Base-by-base conservation (phyloP, 2,329 filamentous ascomycete genomes). In the Aspergillus luchuensis region DNA sequence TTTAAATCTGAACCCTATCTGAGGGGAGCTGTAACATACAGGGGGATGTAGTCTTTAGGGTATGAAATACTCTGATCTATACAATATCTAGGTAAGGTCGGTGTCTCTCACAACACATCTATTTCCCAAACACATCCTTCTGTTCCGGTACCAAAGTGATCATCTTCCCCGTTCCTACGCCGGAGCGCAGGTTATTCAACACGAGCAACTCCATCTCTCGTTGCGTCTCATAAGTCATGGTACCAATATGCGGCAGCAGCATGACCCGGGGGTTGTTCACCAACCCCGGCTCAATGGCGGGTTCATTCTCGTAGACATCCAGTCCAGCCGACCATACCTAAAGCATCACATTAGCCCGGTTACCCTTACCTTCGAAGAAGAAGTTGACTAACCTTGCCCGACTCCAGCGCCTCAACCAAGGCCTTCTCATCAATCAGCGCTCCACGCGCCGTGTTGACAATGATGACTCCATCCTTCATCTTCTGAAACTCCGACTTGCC, bases 141-240 rank as follows among this genome's bases (percentile, higher is more conserved):
- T 88, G 86, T 73, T 87, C 86, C 4, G 83, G 80, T 43, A 89
- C 82, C 62, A 83, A 80, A n/a, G 86, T 88, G 59, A 87, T 73
- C 71, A 89, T 72, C 61, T 80, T 80, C 4, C 84, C 84, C 60
- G 82, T 80, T 67, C 86, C 81, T 41, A 88, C 78, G 5, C 82
- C 85, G 33, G 76, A 80, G 68, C 81, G 81, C 71, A 89, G 63
- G 64, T 87, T 87, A 33, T 84, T 79, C 69, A 87, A 62, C 17
- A 87, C 84, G 64, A 87, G 69, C 56, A 86, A 68, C 71, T 87
- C 85, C 85, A 87, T 87, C 57, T 86, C 83, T 64, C 80, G 82
- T 74, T 87, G 84, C 21, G 84, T 87, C 72, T 87, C 85, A 68
- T 80, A 83, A 10, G 85, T 87, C 61, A 76, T 81, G 1, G 85